Base-by-base conservation (phyloP, 768 basidiomycete genomes). In the Termitomyces sp. region DNA sequence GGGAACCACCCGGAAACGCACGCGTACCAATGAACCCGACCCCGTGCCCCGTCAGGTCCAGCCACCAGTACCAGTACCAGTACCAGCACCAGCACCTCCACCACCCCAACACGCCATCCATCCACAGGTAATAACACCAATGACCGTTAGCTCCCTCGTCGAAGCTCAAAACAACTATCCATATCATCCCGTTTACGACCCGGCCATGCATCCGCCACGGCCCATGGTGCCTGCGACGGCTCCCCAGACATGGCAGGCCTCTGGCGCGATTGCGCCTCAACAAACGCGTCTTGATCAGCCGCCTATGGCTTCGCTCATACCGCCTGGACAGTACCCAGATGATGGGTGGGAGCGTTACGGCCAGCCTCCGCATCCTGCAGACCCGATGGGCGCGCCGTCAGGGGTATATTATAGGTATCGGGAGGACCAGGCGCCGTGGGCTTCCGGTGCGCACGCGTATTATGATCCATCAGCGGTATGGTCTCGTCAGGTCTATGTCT, bases 231-330 rank as follows among this genome's bases (percentile, higher is more conserved):
- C 77, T 14, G 68, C 78, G 28, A 76, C 74, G 2, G 77, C 81
- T 8, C 78, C 83, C 5, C 85, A 82, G 56, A 73, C 83, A 17
- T 88, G 88, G 86, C 85, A 86, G 62, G 74, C 77, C 7, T 69
- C 83, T 5, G 77, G 74, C 42, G 77, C 76, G 22, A 84, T 89
- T 40, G 78, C 82, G 0, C 85, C 87, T 7, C 79, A 84, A 51
- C 86, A 87, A 60, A 80, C 84, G 0, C 87, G 83, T 60, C 67
- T 82, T 5, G 74, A 75, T 54, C 71, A 77, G 12, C 73, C 76
- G 14, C 71, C 75, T 5, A 72, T 75, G 0, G 74, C 74, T 17
- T 51, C 55, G 5, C 74, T 73, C 30, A 74, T 79, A 60, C 70
- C 80, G 24, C 75, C 76, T 45, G 77, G 78, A 2, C 74, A 80